Evolutionary conservation across 2,329 filamentous ascomycete genomes (phyloP).

Genomic region (Colletotrichum sp.): DNA sequence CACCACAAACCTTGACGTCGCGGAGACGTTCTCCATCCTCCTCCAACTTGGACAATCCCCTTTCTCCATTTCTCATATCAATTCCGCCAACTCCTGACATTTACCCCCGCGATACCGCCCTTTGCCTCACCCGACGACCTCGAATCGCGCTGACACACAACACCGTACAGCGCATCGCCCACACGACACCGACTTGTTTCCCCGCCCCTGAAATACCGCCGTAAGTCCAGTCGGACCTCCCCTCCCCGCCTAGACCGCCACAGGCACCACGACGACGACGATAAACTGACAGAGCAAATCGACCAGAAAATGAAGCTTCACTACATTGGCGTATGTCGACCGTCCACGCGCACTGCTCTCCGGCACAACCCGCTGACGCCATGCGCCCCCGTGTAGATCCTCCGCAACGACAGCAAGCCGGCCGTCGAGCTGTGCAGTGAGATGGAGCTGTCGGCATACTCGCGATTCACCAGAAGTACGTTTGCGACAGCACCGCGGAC

Average conservation of each 20-base stretch:
- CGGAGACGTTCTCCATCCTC: slow-evolving; percentile 11
- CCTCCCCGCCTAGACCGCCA: slow-evolving; percentile 4
- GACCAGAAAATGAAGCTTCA: slow-evolving; percentile 77
- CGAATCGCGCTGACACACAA: background rate
- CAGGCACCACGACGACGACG: background rate
- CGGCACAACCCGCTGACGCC: background rate
- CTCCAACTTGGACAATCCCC: background rate
- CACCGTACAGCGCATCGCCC: background rate
- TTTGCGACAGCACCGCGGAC: slow-evolving; percentile 12
- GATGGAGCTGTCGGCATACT: slow-evolving; percentile 80
- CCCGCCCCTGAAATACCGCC: slow-evolving; percentile 6
- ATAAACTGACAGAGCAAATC: background rate
- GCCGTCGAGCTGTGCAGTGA: slow-evolving; percentile 78
- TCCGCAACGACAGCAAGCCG: slow-evolving; percentile 80
- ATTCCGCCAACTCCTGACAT: background rate
- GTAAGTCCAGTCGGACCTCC: slow-evolving; percentile 7
- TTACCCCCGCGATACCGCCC: background rate
- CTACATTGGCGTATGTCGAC: slow-evolving; percentile 78
- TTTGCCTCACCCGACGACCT: background rate
- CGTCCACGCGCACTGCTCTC: background rate
- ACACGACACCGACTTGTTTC: background rate
- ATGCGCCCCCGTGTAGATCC: slow-evolving; percentile 60
- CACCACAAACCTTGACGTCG: slow-evolving; percentile 14
- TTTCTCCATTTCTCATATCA: slow-evolving; percentile 10
- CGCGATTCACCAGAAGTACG: slow-evolving; percentile 78